Conservation (phyloP, 345 rosid species). For the Melaleuca quinquenervia region DNA sequence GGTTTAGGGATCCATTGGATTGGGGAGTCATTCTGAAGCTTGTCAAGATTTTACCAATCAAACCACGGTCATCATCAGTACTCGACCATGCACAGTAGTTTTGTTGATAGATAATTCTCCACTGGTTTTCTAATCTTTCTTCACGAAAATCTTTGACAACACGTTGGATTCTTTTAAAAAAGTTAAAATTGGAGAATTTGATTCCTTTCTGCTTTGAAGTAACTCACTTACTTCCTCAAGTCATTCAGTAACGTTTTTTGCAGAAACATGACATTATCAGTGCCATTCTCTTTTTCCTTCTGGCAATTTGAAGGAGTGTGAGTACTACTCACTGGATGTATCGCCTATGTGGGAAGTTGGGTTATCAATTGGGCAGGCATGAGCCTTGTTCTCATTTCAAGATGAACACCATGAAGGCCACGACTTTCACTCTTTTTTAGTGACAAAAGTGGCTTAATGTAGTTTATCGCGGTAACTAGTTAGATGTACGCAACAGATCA, state of each 20-base stretch:
- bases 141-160: background rate
- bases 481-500: background rate
- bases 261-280: background rate
- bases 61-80: background rate
- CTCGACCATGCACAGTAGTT: background rate
- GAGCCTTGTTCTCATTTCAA: background rate
- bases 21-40: background rate
- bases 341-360: background rate
- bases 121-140: background rate
- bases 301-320: background rate
- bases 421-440: background rate
- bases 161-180: background rate
- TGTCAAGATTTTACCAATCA: background rate
- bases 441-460: background rate
- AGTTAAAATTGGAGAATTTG: background rate
- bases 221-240: background rate
- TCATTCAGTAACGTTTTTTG: background rate
- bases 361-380: background rate
- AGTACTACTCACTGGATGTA: background rate
- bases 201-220: background rate
- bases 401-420: background rate
- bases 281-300: background rate
- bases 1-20: background rate
- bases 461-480: background rate
- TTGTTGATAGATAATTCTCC: background rate